These are phyloP conservation scores for Musa balbisiana DNA, from an alignment of 202 grass and related monocot genomes.

Conservation along the genomic window DNA sequence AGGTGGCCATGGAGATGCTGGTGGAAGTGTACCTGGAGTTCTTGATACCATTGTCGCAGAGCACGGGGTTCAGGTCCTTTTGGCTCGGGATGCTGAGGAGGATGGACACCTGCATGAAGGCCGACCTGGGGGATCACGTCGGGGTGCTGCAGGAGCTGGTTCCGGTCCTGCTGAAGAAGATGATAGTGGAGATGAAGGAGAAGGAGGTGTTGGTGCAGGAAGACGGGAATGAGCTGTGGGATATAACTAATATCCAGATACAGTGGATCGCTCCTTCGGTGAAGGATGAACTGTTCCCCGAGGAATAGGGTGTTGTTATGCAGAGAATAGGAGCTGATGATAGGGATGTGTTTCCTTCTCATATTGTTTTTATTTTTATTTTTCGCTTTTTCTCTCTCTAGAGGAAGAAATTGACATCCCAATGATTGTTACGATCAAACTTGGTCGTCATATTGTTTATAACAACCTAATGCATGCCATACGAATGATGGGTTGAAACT, in stretches of 20 bases:
- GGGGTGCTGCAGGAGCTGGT: slow-evolving; percentile 56
- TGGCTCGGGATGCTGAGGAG: slow-evolving; percentile 82
- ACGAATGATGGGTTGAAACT: too few relatives aligned
- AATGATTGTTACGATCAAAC: too few relatives aligned
- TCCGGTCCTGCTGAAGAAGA: slow-evolving; percentile 61
- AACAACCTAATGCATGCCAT: too few relatives aligned
- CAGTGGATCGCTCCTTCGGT: slow-evolving; percentile 85
- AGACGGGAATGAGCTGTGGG: slow-evolving; percentile 73
- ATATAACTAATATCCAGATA: slow-evolving; percentile 78
- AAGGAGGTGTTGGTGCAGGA: slow-evolving; percentile 54
- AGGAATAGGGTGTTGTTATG: slow-evolving; percentile 7
- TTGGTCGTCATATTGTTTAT: too few relatives aligned
- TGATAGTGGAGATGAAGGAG: slow-evolving; percentile 80
- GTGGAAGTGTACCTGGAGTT: slow-evolving; percentile 55
- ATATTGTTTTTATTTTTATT: too few relatives aligned
- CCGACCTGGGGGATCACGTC: slow-evolving; percentile 34
- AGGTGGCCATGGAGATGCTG: slow-evolving; percentile 47
- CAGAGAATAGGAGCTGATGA: too few relatives aligned
- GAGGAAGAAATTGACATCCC: too few relatives aligned
- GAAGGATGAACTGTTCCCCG: slow-evolving; percentile 72
- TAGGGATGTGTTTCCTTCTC: too few relatives aligned
- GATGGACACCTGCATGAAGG: slow-evolving; percentile 95
- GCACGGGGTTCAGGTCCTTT: slow-evolving; percentile 67
- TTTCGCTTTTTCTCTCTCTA: too few relatives aligned
- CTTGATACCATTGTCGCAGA: slow-evolving; percentile 48